These are phyloP conservation scores for Acer campestre DNA, from an alignment of 345 rosid genomes.

Conservation along the genomic window DNA sequence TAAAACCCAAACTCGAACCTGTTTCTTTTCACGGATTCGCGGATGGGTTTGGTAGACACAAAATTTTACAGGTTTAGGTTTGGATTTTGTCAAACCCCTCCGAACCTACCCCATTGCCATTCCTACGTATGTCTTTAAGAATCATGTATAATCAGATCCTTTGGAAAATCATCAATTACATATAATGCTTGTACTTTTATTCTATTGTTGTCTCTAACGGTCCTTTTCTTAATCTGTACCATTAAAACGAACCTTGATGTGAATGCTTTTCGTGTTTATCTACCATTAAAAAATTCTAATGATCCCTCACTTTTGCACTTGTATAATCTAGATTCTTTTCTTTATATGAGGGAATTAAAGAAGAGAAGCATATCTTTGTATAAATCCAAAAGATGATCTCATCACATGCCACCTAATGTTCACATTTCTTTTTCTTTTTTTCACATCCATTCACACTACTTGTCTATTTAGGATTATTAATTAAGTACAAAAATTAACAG, in stretches of 20 bases:
- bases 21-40: too few relatives aligned
- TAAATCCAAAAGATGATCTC: constrained; percentile 5
- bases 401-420: constrained; percentile 2
- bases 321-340: constrained; percentile 15
- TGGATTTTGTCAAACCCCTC: too few relatives aligned
- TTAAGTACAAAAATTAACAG: neutral
- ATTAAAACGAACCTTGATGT: neutral
- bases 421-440: neutral
- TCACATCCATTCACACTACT: constrained; percentile 1
- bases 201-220: neutral
- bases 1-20: too few relatives aligned
- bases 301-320: neutral
- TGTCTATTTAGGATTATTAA: neutral
- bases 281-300: neutral
- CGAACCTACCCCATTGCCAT: too few relatives aligned
- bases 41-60: too few relatives aligned
- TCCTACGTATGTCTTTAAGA: too few relatives aligned
- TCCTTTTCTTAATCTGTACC: neutral
- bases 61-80: too few relatives aligned
- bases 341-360: too few relatives aligned
- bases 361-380: constrained; percentile 1
- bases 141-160: too few relatives aligned
- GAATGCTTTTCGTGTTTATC: neutral
- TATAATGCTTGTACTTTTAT: too few relatives aligned
- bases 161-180: too few relatives aligned